These are phyloP conservation scores for Fusarium multiceps DNA, from an alignment of 2,329 filamentous ascomycete species.

Conservation along the genomic window DNA sequence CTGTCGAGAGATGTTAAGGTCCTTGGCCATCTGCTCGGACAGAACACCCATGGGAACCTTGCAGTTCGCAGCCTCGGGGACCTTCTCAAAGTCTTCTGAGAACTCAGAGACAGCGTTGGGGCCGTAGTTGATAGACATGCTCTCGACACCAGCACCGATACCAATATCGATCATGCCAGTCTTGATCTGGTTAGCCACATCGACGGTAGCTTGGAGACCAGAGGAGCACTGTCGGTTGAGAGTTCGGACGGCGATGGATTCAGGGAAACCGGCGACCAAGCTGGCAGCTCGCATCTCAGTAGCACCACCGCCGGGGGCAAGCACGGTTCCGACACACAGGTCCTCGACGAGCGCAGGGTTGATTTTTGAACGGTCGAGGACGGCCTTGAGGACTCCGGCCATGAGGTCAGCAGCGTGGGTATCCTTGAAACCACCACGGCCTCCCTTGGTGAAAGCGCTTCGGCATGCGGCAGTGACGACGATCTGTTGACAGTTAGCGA, in stretches of 20 bases:
- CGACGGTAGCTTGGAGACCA: slow-evolving; percentile 90
- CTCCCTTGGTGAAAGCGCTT: slow-evolving; percentile 91
- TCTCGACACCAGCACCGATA: slow-evolving; percentile 94
- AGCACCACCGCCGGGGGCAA: slow-evolving; percentile 91
- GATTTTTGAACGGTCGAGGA: slow-evolving; percentile 88
- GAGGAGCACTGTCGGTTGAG: slow-evolving; percentile 96
- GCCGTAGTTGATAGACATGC: slow-evolving; percentile 93
- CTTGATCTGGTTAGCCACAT: slow-evolving; percentile 93
- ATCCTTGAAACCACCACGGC: slow-evolving; percentile 96
- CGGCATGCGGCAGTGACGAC: slow-evolving; percentile 94
- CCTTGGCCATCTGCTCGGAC: slow-evolving; percentile 94
- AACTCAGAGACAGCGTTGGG: slow-evolving; percentile 91
- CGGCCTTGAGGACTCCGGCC: slow-evolving; percentile 81
- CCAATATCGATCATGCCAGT: slow-evolving; percentile 95
- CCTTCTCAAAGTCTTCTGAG: slow-evolving; percentile 84
- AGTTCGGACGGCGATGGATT: slow-evolving; percentile 83
- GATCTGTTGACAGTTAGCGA: slow-evolving; percentile 61
- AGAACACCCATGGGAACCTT: slow-evolving; percentile 97
- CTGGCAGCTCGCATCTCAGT: slow-evolving; percentile 96
- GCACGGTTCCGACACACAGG: slow-evolving; percentile 89
- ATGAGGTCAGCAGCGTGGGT: slow-evolving; percentile 88
- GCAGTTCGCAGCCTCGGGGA: slow-evolving; percentile 90
- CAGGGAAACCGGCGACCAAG: slow-evolving; percentile 90
- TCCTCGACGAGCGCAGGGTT: slow-evolving; percentile 91
- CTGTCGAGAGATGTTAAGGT: slow-evolving; percentile 75